Percentiles rank a stretch among this genome's conserved stretches.
These are phyloP conservation scores for Cercospora sp. DNA, from an alignment of 2,329 filamentous ascomycete genomes.

Conservation along the genomic window DNA sequence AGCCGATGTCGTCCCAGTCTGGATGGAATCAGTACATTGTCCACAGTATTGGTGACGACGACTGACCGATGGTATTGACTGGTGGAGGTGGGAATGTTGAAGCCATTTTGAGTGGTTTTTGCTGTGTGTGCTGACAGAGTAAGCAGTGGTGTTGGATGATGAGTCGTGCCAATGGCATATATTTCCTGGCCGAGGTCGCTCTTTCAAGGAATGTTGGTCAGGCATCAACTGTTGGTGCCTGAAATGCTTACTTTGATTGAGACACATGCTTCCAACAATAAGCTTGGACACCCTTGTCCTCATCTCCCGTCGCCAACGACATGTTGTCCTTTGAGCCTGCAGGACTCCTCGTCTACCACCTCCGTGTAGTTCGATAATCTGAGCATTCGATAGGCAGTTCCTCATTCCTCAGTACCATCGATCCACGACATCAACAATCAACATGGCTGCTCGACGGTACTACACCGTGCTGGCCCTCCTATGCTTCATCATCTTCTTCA, in stretches of 20 bases:
- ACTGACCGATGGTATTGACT: constrained; percentile 68
- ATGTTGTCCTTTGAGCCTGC: background rate
- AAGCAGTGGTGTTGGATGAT: background rate
- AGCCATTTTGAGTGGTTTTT: constrained; percentile 28
- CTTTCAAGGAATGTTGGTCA: background rate
- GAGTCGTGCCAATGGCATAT: constrained; percentile 8
- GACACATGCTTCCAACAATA: background rate
- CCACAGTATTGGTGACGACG: background rate
- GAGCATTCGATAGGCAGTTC: background rate
- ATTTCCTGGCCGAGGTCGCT: constrained; percentile 13
- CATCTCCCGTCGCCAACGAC: background rate
- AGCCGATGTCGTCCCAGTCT: constrained; percentile 93
- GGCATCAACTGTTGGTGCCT: background rate
- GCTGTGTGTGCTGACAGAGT: background rate
- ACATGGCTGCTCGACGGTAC: constrained; percentile 13
- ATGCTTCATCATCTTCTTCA: constrained; percentile 47
- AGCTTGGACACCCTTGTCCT: background rate
- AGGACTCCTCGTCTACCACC: background rate
- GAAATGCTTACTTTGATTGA: background rate
- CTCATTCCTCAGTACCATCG: background rate
- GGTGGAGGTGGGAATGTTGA: constrained; percentile 70
- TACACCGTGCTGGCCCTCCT: constrained; percentile 14
- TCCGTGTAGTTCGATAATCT: background rate
- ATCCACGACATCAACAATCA: background rate
- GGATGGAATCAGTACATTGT: constrained; percentile 19